Conservation (phyloP, 1,139 yeast species). For the Hyphopichia fennica region DNA sequence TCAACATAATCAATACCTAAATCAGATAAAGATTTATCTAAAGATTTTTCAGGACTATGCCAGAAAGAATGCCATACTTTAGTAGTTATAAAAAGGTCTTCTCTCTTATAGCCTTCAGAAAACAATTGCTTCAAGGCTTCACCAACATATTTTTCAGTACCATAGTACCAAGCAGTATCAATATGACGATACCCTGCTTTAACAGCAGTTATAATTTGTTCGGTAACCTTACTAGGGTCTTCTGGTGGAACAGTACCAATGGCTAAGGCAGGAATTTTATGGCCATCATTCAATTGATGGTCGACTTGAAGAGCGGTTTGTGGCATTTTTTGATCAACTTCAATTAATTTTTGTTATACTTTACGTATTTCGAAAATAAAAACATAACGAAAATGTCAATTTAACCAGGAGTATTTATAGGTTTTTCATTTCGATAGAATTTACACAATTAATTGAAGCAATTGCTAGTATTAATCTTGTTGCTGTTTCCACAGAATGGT, state of each 20-base stretch:
- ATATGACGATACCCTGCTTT: slow-evolving; percentile 43
- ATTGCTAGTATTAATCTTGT: too few species aligned
- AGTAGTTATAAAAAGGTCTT: slow-evolving; percentile 59
- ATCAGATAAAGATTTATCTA: slow-evolving; percentile 32
- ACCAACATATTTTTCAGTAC: slow-evolving; percentile 51
- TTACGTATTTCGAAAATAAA: too few species aligned
- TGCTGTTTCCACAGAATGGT: too few species aligned
- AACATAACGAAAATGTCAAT: too few species aligned
- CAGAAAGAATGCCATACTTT: slow-evolving; percentile 55
- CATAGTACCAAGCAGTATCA: slow-evolving; percentile 50
- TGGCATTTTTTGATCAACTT: too few species aligned
- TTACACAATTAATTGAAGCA: too few species aligned
- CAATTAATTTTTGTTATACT: too few species aligned
- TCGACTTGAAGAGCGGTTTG: slow-evolving; percentile 20
- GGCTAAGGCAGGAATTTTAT: slow-evolving; percentile 38
- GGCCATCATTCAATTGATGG: slow-evolving; percentile 31
- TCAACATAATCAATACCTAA: slow-evolving; percentile 60
- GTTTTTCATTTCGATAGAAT: too few species aligned
- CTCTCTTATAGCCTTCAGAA: slow-evolving; percentile 50
- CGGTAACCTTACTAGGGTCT: slow-evolving; percentile 31
- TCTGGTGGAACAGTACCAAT: slow-evolving; percentile 40
- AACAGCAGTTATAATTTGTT: slow-evolving; percentile 39
- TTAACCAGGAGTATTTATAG: too few species aligned
- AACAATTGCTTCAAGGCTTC: slow-evolving; percentile 50
- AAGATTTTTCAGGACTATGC: slow-evolving; percentile 38